Conservation (phyloP, 208 protist species). For the Tritrichomonas foetus region DNA sequence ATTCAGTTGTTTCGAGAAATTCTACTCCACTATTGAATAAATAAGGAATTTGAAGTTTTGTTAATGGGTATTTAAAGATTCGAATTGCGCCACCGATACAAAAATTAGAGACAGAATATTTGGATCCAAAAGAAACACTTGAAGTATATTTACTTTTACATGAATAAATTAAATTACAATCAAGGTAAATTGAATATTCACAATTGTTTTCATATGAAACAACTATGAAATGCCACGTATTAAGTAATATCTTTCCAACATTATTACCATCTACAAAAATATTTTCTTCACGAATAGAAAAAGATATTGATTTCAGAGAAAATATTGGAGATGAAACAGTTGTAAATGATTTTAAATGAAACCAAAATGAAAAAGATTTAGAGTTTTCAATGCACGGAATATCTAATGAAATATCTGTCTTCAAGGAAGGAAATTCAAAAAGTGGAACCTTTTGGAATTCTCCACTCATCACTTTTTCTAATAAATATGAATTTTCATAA, state of each 20-base stretch:
- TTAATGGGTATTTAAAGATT: neutral
- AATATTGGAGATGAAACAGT: neutral
- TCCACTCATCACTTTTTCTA: neutral
- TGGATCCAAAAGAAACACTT: neutral
- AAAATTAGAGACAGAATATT: neutral
- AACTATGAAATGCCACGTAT: neutral
- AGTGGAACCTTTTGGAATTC: neutral
- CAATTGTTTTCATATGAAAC: neutral
- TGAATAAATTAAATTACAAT: neutral
- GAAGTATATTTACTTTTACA: neutral
- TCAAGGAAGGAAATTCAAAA: neutral
- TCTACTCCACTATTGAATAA: neutral
- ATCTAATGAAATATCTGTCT: neutral
- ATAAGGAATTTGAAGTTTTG: neutral
- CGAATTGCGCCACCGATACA: neutral
- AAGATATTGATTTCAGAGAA: neutral
- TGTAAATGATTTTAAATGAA: neutral
- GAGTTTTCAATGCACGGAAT: neutral
- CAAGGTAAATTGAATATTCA: neutral
- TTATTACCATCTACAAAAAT: neutral
- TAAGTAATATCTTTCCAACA: neutral
- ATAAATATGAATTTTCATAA: neutral
- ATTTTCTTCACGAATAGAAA: neutral
- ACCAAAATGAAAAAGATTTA: neutral
- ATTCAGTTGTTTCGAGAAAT: no score